Base-by-base conservation (phyloP, 202 grass and related monocot species). In the Digitaria exilis region DNA sequence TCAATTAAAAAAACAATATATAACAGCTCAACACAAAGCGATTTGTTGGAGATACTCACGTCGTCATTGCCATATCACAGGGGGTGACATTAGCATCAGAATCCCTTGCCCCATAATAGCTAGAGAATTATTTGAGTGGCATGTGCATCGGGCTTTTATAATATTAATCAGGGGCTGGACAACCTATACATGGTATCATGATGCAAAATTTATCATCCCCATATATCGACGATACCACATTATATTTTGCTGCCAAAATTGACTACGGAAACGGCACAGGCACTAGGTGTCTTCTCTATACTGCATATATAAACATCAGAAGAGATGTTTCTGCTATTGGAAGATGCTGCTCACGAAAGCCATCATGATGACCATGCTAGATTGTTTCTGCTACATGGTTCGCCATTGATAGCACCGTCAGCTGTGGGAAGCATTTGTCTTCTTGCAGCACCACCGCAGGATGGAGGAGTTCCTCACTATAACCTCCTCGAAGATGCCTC, bases 391-490 rank as follows among this genome's bases (percentile, higher is more conserved):
- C 95, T 13, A 97, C 70, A 69, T 89, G 90, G 86, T 97, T 97
- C 3, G 92, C 92, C 80, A 97, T 90, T 31, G 95, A 91, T 24
- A 94, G 90, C 68, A 97, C 90, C 3, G 92, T 97, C 30, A 97
- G 56, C 80, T 90, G 86, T 28, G 92, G 88, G 71, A 93, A 93
- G 70, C 85, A 82, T 65, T 93, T 91, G 16, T 93, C 24, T 45
- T 93, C 73, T 11, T 82, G 50, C 9, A 93, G 74, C 26, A n/a
- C n/a, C n/a, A n/a, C n/a, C n/a, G n/a, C n/a, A 91, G 84, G 65
- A 97, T 94, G 18, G 92, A 94, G 18, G 92, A 94, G 71, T 97
- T 93, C 79, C 82, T 97, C 34, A 94, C 87, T 52, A 93, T 94
- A 9, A 97, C 92, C 85, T 97, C 92, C 73, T 93, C 89, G 80